Percentiles rank a stretch among this genome's conserved stretches.
Evolutionary conservation across 192 early-diverging fungal species (phyloP).

Genomic region (Linnemannia schmuckeri): DNA sequence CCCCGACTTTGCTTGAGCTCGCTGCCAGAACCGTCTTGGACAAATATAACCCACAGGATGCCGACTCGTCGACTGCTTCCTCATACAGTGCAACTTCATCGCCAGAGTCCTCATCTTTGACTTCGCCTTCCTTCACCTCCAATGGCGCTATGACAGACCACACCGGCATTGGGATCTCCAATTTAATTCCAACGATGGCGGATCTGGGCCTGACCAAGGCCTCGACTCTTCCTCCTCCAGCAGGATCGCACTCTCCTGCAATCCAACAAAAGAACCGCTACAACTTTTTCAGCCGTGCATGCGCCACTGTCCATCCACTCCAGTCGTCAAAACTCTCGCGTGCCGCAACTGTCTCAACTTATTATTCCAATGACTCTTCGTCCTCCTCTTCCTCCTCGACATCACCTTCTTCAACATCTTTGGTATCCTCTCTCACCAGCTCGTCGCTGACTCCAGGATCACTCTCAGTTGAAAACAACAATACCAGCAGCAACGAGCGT

Average conservation of each 20-base stretch:
- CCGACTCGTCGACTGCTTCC: neutral
- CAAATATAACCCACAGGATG: slow-evolving; percentile 25
- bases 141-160: neutral
- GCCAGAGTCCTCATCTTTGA: neutral
- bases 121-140: neutral
- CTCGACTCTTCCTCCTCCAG: slow-evolving; percentile 12
- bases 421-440: slow-evolving; percentile 9
- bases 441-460: neutral
- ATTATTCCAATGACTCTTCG: slow-evolving; percentile 20
- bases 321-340: slow-evolving; percentile 28
- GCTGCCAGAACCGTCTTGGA: slow-evolving; percentile 41
- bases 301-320: slow-evolving; percentile 30
- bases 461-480: neutral
- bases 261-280: slow-evolving; percentile 34
- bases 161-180: neutral
- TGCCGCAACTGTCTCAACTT: slow-evolving; percentile 11
- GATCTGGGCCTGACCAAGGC: slow-evolving; percentile 26
- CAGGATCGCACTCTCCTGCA: neutral
- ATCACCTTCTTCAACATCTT: slow-evolving; percentile 18
- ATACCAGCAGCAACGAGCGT: neutral
- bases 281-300: slow-evolving; percentile 41
- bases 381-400: slow-evolving; percentile 20
- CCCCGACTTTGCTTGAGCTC: slow-evolving; percentile 33
- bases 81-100: neutral
- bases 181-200: slow-evolving; percentile 28